These are phyloP conservation scores for Vitellaria paradoxa DNA, from an alignment of 179 eudicot species.

Conservation along the genomic window DNA sequence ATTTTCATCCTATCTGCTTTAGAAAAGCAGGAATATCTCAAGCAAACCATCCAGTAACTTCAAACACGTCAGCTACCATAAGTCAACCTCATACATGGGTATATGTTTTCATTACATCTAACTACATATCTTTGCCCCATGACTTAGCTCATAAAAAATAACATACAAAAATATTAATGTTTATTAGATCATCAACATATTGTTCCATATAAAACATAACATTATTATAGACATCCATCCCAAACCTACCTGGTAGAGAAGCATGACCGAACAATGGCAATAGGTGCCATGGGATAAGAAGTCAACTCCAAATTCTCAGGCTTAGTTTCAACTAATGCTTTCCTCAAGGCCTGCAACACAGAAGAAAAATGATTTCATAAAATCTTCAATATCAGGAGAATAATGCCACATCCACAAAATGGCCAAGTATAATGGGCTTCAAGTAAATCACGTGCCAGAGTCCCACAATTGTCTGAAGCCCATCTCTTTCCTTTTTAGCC, in stretches of 20 bases:
- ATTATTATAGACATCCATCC: neutral
- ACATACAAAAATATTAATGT: neutral
- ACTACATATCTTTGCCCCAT: neutral
- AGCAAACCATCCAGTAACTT: neutral
- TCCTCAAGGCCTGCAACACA: slow-evolving; percentile 68
- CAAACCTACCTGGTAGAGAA: slow-evolving; percentile 80
- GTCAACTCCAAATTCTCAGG: slow-evolving; percentile 35
- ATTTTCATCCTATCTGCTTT: neutral
- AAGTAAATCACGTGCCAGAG: too few relatives aligned
- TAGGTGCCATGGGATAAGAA: slow-evolving; percentile 82
- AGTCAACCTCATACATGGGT: neutral
- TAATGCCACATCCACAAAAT: too few relatives aligned
- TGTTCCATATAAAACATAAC: neutral
- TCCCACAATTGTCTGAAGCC: too few relatives aligned
- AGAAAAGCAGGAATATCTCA: neutral
- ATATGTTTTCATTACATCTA: neutral
- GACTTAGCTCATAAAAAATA: neutral
- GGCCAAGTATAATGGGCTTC: too few relatives aligned
- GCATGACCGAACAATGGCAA: slow-evolving; percentile 77
- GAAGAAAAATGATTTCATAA: neutral
- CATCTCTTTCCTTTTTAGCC: too few relatives aligned
- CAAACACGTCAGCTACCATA: neutral
- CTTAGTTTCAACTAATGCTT: slow-evolving; percentile 48
- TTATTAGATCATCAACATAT: neutral
- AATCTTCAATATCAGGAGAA: neutral